Conservation (phyloP, 73 alveolate genomes). For the Paramecium octaurelia region DNA sequence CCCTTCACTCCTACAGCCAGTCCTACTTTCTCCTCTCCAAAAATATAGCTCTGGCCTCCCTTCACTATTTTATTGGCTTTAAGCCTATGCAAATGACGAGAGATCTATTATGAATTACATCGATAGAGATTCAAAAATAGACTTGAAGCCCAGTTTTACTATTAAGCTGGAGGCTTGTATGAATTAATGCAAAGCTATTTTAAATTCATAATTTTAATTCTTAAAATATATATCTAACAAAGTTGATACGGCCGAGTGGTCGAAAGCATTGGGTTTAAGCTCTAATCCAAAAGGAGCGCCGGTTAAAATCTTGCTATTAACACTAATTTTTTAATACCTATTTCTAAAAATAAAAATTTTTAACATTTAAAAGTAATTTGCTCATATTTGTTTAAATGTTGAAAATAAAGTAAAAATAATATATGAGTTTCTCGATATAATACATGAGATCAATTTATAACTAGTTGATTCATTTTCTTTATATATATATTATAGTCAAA, state of each 20-base stretch:
- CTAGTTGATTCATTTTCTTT: neutral
- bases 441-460: neutral
- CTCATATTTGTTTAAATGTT: neutral
- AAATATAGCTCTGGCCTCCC: neutral
- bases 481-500: neutral
- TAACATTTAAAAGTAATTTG: neutral
- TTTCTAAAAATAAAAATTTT: no score
- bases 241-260: constrained; percentile 34
- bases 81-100: constrained; percentile 8
- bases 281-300: constrained; percentile 21
- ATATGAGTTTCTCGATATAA: no score
- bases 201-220: neutral
- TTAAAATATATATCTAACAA: neutral
- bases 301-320: constrained; percentile 13
- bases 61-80: neutral
- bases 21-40: constrained; percentile 31
- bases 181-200: neutral
- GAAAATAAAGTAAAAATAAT: no score
- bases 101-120: neutral
- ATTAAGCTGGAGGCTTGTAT: neutral
- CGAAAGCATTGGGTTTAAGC: constrained; percentile 39
- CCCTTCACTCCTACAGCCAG: constrained; percentile 52
- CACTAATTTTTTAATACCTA: neutral
- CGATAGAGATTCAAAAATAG: neutral
- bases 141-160: neutral